Percentiles rank a stretch among this genome's conserved stretches.
Evolutionary conservation across 2,329 filamentous ascomycete genomes (phyloP).

Genomic region (Phyllosticta paracitricarpa): DNA sequence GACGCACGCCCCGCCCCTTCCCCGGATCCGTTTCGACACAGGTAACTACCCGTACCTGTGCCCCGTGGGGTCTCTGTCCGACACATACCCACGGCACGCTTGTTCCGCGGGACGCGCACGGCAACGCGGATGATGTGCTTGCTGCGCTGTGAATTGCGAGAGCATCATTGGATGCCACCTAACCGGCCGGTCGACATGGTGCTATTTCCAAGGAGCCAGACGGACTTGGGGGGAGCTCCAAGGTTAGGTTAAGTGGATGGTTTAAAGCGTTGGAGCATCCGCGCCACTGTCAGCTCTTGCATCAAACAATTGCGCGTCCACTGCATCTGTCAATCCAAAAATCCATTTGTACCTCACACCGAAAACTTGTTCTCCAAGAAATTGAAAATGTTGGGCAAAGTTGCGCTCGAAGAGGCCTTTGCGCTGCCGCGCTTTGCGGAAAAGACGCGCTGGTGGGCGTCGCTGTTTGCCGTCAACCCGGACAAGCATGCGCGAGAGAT

Average conservation of each 20-base stretch:
- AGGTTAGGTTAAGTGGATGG: neutral
- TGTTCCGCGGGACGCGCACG: neutral
- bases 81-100: neutral
- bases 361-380: neutral
- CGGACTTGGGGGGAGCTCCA: neutral
- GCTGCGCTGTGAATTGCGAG: neutral
- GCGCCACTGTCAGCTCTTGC: neutral
- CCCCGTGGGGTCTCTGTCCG: neutral
- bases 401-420: slow-evolving; percentile 54
- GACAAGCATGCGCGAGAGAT: slow-evolving; percentile 51
- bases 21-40: neutral
- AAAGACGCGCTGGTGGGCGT: slow-evolving; percentile 52
- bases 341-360: neutral
- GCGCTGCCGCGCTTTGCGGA: slow-evolving; percentile 49
- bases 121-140: neutral
- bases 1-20: neutral
- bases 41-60: too few relatives aligned
- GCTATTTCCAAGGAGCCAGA: neutral
- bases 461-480: slow-evolving; percentile 48
- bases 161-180: neutral
- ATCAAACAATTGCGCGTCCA: neutral
- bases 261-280: neutral
- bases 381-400: slow-evolving; percentile 47
- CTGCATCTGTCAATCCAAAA: neutral
- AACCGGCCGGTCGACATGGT: neutral